Evolutionary conservation across 768 basidiomycete genomes (phyloP), one percentile per base, ranked within the genome.

Genomic region (Phaeotremella skinneri): DNA sequence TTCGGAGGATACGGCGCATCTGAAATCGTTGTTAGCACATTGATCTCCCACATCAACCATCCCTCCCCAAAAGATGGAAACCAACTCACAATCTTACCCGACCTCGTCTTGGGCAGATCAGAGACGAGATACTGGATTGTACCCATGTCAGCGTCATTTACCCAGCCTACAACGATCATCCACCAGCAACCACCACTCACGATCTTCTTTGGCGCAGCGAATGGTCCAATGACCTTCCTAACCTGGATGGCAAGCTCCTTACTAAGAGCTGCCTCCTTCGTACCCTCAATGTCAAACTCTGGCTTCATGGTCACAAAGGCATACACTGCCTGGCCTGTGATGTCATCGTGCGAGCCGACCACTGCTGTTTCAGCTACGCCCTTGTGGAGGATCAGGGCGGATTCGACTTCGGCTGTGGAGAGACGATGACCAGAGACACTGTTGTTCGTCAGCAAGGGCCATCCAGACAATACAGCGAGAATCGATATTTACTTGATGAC

Each of bases 351-450:
- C 2, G 69, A 69, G 0, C 77, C 77, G 49, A 78, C 75, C 23
- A 78, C 84, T 34, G 93, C 93, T 6, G 94, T 91, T 82, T 98
- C 94, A 4, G 94, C 92, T 29, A 97, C 91, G 56, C 94, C 94
- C 69, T 85, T 84, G 81, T 97, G 93, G 71, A 90, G 79, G 77
- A 99, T 96, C 45, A 99, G 82, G 5, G 94, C 93, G 2, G 90
- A 91, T 80, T 99, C 94, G 60, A 99, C 96, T 80, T 98, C 94
- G 55, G 94, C 94, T 2, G 94, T 99, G 42, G 91, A 93, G 54
- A 99, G 81, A 69, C 94, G 87, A 78, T 99, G 94, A 1, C 94
- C 94, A 41, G 94, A 93, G 30, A 97, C 93, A 78, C 52, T 67
- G 45, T 21, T 42, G 6, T 20, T 26, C 17, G 42, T 58, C 37